Conservation (phyloP, 495 filamentous ascomycete species). For the Podospora comata region DNA sequence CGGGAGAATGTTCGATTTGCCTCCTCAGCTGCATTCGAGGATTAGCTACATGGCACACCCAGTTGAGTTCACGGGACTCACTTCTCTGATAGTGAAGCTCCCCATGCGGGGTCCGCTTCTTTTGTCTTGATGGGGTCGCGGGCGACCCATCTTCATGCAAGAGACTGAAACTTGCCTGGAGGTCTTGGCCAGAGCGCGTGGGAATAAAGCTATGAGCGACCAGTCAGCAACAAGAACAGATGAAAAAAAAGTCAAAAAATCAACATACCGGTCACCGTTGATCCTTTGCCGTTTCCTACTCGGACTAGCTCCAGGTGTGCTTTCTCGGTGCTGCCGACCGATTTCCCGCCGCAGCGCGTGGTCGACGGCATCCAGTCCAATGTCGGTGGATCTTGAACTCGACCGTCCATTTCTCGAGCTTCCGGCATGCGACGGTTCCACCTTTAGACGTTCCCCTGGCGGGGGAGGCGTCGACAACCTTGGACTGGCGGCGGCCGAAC, state of each 20-base stretch:
- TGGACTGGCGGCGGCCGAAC: slow-evolving; percentile 29
- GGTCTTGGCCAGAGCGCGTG: slow-evolving; percentile 86
- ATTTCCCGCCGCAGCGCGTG: slow-evolving; percentile 35
- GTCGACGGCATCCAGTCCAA: slow-evolving; percentile 35
- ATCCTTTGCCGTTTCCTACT: slow-evolving; percentile 83
- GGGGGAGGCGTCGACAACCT: slow-evolving; percentile 42
- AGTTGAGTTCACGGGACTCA: slow-evolving; percentile 43
- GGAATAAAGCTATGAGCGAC: slow-evolving; percentile 76
- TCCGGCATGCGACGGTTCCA: slow-evolving; percentile 35
- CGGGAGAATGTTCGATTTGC: slow-evolving; percentile 88
- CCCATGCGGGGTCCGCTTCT: slow-evolving; percentile 80
- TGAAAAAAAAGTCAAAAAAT: slow-evolving; percentile 14
- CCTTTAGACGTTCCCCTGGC: slow-evolving; percentile 33
- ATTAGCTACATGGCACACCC: slow-evolving; percentile 39
- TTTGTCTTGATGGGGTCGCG: slow-evolving; percentile 78
- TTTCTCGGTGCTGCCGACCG: slow-evolving; percentile 52
- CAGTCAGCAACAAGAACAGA: not conserved
- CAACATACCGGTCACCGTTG: slow-evolving; percentile 70
- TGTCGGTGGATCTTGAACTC: slow-evolving; percentile 30
- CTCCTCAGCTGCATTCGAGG: slow-evolving; percentile 69
- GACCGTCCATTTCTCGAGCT: slow-evolving; percentile 30
- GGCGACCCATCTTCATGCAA: slow-evolving; percentile 89
- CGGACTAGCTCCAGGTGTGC: slow-evolving; percentile 71
- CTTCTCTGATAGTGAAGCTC: slow-evolving; percentile 93
- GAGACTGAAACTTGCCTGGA: slow-evolving; percentile 86